Conservation (phyloP, 257 asterid genomes). For the Phtheirospermum japonicum region DNA sequence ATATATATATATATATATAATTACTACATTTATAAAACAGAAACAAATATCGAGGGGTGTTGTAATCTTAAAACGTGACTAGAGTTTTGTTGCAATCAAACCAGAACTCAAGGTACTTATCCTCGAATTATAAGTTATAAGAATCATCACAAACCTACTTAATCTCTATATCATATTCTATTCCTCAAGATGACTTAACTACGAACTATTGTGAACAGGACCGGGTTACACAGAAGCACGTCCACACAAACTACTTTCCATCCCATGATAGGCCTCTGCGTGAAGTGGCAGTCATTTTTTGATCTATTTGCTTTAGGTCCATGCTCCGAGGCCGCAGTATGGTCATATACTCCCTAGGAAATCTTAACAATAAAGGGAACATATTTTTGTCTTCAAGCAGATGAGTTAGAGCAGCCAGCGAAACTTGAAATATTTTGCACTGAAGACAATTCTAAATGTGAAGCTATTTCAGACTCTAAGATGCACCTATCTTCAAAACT, state of each 20-base stretch:
- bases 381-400: conserved; percentile 74
- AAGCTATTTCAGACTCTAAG: conserved; percentile 70
- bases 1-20: no score
- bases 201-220: conserved; percentile 43
- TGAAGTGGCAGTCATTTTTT: conserved; percentile 40
- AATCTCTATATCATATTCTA: no score
- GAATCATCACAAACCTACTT: no score
- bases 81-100: no score
- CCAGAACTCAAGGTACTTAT: background rate
- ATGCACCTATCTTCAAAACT: conserved; percentile 85
- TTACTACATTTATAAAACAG: no score
- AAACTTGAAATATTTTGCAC: conserved; percentile 63
- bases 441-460: conserved; percentile 58
- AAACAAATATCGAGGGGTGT: no score
- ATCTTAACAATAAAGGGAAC: conserved; percentile 58
- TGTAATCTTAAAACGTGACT: no score
- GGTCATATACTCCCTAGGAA: conserved; percentile 57
- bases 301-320: conserved; percentile 65
- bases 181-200: background rate
- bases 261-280: conserved; percentile 79
- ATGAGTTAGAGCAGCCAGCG: conserved; percentile 54
- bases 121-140: background rate
- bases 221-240: conserved; percentile 54
- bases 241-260: conserved; percentile 65
- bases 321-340: conserved; percentile 75